Conservation (phyloP, 148 eudicot species). For the Cornus kousa region DNA sequence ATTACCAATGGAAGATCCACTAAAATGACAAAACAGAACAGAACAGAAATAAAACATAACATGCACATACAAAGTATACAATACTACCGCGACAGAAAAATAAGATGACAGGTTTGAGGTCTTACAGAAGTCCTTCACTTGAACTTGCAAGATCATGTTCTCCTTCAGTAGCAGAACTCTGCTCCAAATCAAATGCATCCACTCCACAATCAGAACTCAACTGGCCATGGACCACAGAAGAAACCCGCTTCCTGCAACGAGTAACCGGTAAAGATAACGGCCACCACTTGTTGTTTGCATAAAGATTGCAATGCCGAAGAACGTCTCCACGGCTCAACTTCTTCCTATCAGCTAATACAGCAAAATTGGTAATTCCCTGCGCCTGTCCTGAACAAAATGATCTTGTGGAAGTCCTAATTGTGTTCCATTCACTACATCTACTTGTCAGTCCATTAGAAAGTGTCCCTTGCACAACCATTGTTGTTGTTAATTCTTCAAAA, state of each 20-base stretch:
- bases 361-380: constrained; percentile 12
- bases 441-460: constrained; percentile 21
- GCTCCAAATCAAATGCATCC: constrained; percentile 43
- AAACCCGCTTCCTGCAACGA: constrained; percentile 30
- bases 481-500: constrained; percentile 2
- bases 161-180: constrained; percentile 21
- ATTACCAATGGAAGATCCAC: neutral
- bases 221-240: constrained; percentile 18
- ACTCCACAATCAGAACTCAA: constrained; percentile 44
- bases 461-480: constrained; percentile 23
- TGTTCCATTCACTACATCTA: constrained; percentile 27
- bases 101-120: constrained; percentile 1
- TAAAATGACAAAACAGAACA: neutral
- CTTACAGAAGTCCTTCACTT: constrained; percentile 30
- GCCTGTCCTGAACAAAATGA: constrained; percentile 10
- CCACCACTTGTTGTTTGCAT: constrained; percentile 20
- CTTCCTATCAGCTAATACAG: constrained; percentile 15
- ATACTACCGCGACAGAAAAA: neutral
- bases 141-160: constrained; percentile 15
- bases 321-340: constrained; percentile 18
- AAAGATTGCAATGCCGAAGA: constrained; percentile 24
- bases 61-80: neutral
- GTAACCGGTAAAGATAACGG: constrained; percentile 18
- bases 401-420: constrained; percentile 11
- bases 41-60: neutral